Evolutionary conservation across 768 basidiomycete species (phyloP).

Genomic region (Rhizopogon rudus): DNA sequence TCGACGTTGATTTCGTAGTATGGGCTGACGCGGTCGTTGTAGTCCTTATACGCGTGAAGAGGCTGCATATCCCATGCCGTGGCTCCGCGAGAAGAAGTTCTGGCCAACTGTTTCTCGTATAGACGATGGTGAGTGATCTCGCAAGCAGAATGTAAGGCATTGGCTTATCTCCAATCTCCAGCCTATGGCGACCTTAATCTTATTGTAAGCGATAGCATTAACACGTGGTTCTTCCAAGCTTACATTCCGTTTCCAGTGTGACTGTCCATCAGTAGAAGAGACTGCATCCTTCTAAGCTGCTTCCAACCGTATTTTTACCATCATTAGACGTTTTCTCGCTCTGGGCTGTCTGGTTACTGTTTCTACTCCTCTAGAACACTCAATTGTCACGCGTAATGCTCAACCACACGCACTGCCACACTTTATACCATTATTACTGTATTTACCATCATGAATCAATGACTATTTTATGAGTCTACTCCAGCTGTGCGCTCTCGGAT

Average conservation of each 20-base stretch:
- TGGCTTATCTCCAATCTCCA: conserved; percentile 21
- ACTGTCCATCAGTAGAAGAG: conserved; percentile 85
- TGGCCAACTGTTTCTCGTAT: conserved; percentile 93
- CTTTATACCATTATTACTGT: conserved; percentile 24
- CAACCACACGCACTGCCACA: conserved; percentile 53
- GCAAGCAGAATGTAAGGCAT: not conserved
- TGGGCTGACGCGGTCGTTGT: conserved; percentile 4
- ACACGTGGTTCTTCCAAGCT: not conserved
- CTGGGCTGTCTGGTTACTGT: conserved; percentile 19
- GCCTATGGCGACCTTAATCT: conserved; percentile 93
- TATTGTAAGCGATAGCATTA: conserved; percentile 48
- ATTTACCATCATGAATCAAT: conserved; percentile 11
- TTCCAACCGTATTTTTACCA: conserved; percentile 4
- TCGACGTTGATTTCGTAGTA: not conserved
- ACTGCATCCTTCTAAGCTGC: conserved; percentile 34
- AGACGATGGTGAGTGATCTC: conserved; percentile 72
- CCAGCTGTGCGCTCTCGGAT: conserved; percentile 7
- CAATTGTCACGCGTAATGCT: conserved; percentile 40
- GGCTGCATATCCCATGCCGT: conserved; percentile 87
- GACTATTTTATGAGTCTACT: conserved; percentile 3
- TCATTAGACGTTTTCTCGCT: conserved; percentile 17
- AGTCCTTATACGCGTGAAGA: conserved; percentile 88
- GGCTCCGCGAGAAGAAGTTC: conserved; percentile 86
- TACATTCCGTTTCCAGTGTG: conserved; percentile 47
- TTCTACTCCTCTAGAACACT: conserved; percentile 48